A percentile compares a stretch with the other conserved stretches of the same genome.
phyloP scores from a whole-genome alignment of 345 rosid species.

The Lumnitzera littorea region DNA sequence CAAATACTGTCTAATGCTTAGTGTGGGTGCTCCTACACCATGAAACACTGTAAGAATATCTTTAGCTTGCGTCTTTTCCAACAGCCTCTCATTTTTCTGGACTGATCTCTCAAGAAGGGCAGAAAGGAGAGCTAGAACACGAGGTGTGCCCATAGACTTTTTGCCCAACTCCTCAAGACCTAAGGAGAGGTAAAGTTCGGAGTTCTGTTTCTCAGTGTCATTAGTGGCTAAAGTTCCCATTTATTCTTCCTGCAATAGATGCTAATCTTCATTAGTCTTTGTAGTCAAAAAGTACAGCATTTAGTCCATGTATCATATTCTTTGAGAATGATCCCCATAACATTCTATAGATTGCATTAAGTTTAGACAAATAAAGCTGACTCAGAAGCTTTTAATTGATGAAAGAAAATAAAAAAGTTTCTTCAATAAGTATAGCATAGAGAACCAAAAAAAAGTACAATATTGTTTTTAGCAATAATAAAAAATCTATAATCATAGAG shows the following conservation, averaged over 20 bases:
- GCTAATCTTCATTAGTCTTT: not conserved
- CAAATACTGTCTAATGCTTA: conserved; percentile 57
- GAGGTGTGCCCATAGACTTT: conserved; percentile 33
- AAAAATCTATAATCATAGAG: too few species aligned
- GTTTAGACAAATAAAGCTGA: too few species aligned
- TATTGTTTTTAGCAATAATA: too few species aligned
- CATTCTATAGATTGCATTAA: too few species aligned
- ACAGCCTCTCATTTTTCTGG: conserved; percentile 32
- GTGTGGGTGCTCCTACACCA: conserved; percentile 52
- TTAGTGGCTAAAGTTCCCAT: conserved; percentile 41
- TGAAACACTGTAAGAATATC: conserved; percentile 48
- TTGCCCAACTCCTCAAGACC: conserved; percentile 51
- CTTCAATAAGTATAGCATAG: too few species aligned
- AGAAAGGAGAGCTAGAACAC: conserved; percentile 47
- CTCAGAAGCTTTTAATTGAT: too few species aligned
- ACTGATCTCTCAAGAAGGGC: conserved; percentile 56
- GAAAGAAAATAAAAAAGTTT: too few species aligned
- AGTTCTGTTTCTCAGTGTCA: conserved; percentile 23
- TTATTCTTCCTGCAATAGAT: conserved; percentile 13
- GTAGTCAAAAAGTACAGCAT: too few species aligned
- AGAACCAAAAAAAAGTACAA: too few species aligned
- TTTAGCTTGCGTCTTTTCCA: conserved; percentile 20
- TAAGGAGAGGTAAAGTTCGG: conserved; percentile 38
- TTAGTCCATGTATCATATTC: too few species aligned
- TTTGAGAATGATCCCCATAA: too few species aligned